phyloP scores from a whole-genome alignment of 1,284 basidiomycete genomes.

The Cystobasidiaceae sp. region DNA sequence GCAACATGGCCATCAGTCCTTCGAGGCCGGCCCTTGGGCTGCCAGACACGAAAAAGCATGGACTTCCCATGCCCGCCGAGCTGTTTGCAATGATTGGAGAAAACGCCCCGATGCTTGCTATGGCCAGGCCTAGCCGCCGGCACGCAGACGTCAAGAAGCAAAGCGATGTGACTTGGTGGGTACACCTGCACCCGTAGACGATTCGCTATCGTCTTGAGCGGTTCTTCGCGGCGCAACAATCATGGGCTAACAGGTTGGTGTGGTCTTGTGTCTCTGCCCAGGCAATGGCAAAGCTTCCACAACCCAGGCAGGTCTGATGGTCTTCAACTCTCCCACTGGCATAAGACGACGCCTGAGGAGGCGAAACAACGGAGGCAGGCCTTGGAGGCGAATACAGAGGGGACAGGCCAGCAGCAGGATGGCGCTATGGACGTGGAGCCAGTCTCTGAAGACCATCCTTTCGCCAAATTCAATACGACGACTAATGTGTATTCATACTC shows the following conservation, averaged over 20 bases:
- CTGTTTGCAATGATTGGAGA: slow-evolving; percentile 90
- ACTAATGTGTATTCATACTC: slow-evolving; percentile 73
- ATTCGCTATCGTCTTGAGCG: too few relatives aligned
- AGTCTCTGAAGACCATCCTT: slow-evolving; percentile 50
- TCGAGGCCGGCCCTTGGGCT: background rate
- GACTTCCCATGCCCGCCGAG: slow-evolving; percentile 87
- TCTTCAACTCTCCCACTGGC: slow-evolving; percentile 33
- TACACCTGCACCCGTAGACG: slow-evolving; percentile 46
- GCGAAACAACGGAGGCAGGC: too few relatives aligned
- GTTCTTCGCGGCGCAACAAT: too few relatives aligned
- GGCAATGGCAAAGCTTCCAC: slow-evolving; percentile 46
- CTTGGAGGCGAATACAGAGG: too few relatives aligned
- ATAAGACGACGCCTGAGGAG: background rate
- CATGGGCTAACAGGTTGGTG: too few relatives aligned
- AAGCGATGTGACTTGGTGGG: slow-evolving; percentile 58
- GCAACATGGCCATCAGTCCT: background rate
- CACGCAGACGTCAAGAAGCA: slow-evolving; percentile 66
- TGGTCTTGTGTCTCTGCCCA: too few relatives aligned
- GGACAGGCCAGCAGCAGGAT: background rate
- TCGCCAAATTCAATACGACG: slow-evolving; percentile 72
- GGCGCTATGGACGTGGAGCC: background rate
- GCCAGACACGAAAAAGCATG: slow-evolving; percentile 44
- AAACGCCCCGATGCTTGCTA: slow-evolving; percentile 56
- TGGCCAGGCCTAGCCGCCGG: slow-evolving; percentile 65
- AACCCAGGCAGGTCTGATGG: slow-evolving; percentile 36